phyloP scores from a whole-genome alignment of 768 basidiomycete species.

The Macrocybe gigantea region DNA sequence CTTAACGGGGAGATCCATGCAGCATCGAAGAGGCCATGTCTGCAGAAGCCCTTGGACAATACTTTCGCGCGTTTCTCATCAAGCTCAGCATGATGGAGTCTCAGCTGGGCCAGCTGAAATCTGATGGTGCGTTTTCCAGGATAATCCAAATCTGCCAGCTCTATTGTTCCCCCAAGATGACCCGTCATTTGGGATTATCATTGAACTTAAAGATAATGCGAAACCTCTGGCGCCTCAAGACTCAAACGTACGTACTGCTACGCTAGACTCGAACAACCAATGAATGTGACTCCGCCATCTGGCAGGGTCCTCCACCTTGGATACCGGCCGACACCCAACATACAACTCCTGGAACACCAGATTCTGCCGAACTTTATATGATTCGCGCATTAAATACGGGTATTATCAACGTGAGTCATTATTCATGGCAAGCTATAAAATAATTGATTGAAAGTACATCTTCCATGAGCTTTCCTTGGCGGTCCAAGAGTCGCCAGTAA shows the following conservation, averaged over 20 bases:
- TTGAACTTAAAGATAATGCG: conserved; percentile 68
- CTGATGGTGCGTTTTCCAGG: conserved; percentile 37
- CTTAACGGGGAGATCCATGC: background rate
- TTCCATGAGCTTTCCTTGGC: conserved; percentile 58
- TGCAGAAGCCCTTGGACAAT: conserved; percentile 55
- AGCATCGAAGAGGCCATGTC: conserved; percentile 74
- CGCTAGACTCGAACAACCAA: background rate
- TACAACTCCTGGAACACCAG: conserved; percentile 61
- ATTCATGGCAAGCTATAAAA: background rate
- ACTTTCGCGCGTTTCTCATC: conserved; percentile 78
- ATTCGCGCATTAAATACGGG: conserved; percentile 81
- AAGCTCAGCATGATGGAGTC: conserved; percentile 77
- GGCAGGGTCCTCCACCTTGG: conserved; percentile 71
- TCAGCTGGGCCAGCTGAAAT: conserved; percentile 54
- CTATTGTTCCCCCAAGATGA: conserved; percentile 38
- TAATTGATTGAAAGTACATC: background rate
- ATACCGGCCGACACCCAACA: conserved; percentile 66
- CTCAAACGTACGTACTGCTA: conserved; percentile 30
- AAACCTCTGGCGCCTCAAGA: conserved; percentile 44
- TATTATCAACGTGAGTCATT: conserved; percentile 59
- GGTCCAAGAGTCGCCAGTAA: conserved; percentile 76
- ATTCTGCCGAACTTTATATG: conserved; percentile 66
- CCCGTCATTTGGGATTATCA: conserved; percentile 73
- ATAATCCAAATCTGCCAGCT: background rate
- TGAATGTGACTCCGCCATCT: background rate